Evolutionary conservation across 2,329 filamentous ascomycete species (phyloP).

Genomic region (Nemania diffusa): DNA sequence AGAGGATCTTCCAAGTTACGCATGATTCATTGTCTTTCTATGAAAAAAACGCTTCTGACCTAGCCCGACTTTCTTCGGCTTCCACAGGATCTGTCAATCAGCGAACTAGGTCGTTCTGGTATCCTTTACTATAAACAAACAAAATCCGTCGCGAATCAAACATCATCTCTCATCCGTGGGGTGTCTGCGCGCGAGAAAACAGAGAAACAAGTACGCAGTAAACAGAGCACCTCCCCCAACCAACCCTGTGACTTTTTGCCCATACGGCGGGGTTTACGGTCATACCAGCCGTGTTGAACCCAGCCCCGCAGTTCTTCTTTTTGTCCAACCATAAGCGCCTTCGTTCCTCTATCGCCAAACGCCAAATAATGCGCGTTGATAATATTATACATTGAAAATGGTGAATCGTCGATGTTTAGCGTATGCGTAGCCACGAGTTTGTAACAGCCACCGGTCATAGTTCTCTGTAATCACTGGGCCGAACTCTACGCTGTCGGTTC

Average conservation of each 20-base stretch:
- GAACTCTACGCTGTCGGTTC: conserved; percentile 79
- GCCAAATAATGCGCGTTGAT: conserved; percentile 37
- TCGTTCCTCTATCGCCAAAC: conserved; percentile 33
- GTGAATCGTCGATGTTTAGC: conserved; percentile 19
- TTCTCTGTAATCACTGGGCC: conserved; percentile 92
- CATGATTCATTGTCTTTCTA: conserved; percentile 12
- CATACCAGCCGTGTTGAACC: conserved; percentile 21
- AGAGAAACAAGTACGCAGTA: neutral
- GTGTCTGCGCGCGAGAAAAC: neutral
- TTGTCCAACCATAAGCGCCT: conserved; percentile 5
- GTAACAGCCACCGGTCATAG: conserved; percentile 62
- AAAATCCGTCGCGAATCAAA: conserved; percentile 2
- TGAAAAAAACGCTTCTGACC: conserved; percentile 6
- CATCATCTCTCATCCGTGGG: neutral
- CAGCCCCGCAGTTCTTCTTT: conserved; percentile 19
- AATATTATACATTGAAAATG: conserved; percentile 36
- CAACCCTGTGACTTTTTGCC: neutral
- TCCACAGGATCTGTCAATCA: neutral
- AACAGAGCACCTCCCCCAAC: conserved; percentile 2
- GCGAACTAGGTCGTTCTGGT: neutral
- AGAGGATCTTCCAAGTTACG: neutral
- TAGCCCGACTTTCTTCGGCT: neutral
- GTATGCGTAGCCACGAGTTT: neutral
- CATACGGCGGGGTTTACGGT: conserved; percentile 2
- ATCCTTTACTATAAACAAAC: conserved; percentile 23